Evolutionary conservation across 2,329 filamentous ascomycete species (phyloP), one percentile per base, ranked within the genome.

Genomic region (Emericellopsis cladophorae): DNA sequence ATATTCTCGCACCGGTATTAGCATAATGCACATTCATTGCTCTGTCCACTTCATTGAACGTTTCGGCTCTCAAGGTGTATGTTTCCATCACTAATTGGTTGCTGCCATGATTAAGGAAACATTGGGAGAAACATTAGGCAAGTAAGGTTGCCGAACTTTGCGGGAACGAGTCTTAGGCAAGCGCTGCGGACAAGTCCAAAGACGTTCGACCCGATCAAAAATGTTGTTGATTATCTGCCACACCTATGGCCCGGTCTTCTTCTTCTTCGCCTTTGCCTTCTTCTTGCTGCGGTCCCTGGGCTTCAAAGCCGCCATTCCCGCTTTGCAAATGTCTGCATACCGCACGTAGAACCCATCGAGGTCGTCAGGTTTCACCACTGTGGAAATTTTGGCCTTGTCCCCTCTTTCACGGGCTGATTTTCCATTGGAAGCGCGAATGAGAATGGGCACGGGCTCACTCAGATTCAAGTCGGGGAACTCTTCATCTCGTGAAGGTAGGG

Each of bases 231-330:
- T 36, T 18, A 36, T 36, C n/a, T 21, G 18, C 18, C 18, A 21
- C 18, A 21, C 18, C 18, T 36, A 40, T 14, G 39, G 11, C 4
- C 8, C 37, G 21, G 31, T n/a, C 61, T 74, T 80, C 67, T 79
- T 84, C 65, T 71, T 76, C 66, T 81, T 85, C 47, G 83, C 86
- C 58, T 83, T 84, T 51, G 83, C 79, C 57, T 84, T 85, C 67
- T 81, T 79, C 72, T 86, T 90, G 61, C 83, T 94, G 55, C 88
- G 76, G 64, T 96, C 90, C 50, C 92, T 74, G 57, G 94, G 95
- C 76, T 95, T 96, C 7, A 45, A 46, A 2, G 52, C 52, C 11
- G 45, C 51, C 12, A 54, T 56, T 43, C 48, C 55, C 3, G 48
- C 40, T 18, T 41, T 56, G n/a, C 48, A 56, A 40, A 51, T 51